These are phyloP conservation scores for Paramecium biaurelia DNA, from an alignment of 73 alveolate species.

Conservation along the genomic window DNA sequence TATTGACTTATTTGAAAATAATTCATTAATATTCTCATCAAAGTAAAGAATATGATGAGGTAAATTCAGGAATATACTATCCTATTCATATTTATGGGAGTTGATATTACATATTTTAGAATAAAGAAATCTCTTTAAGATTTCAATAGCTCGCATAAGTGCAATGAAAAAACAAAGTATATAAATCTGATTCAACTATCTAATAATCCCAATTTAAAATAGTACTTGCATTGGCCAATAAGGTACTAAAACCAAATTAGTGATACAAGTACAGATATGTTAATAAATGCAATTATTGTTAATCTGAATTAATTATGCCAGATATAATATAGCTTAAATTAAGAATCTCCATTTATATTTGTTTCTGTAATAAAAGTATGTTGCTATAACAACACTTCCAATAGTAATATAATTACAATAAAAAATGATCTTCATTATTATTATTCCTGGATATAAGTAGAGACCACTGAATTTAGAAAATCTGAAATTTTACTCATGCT, in stretches of 20 bases:
- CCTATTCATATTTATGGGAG: neutral
- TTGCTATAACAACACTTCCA: neutral
- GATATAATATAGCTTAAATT: neutral
- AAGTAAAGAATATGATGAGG: slow-evolving; percentile 6
- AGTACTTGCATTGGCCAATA: neutral
- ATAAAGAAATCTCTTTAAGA: neutral
- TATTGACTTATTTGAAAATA: neutral
- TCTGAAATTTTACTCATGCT: neutral
- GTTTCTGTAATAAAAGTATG: neutral
- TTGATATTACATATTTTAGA: neutral
- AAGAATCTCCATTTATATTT: neutral
- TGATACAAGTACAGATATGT: neutral
- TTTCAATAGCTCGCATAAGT: neutral
- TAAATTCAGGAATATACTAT: neutral
- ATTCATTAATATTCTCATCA: neutral
- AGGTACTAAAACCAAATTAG: neutral
- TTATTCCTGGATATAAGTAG: neutral
- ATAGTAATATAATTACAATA: neutral
- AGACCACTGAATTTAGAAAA: neutral
- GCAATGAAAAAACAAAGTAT: neutral
- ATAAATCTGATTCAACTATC: neutral
- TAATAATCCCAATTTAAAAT: neutral
- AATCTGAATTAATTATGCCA: neutral
- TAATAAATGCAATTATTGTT: neutral
- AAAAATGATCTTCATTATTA: neutral